Evolutionary conservation across 2,329 filamentous ascomycete genomes (phyloP).

Genomic region (Ramularia collo-cygni): DNA sequence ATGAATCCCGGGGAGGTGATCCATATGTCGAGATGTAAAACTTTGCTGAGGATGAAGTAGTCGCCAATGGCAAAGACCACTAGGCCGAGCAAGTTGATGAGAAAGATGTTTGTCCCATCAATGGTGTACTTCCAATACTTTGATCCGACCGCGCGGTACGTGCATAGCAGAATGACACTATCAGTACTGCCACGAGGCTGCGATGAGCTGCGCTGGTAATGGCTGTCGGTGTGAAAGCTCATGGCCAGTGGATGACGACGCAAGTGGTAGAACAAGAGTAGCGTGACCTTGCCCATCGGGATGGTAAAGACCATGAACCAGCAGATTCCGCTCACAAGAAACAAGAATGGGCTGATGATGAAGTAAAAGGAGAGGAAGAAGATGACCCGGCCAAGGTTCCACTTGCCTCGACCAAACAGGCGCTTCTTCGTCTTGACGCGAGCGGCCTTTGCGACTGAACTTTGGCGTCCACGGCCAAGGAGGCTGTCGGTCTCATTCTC

Average conservation of each 20-base stretch:
- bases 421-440: slow-evolving; percentile 59
- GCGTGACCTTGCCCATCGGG: slow-evolving; percentile 93
- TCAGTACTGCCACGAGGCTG: slow-evolving; percentile 48
- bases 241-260: slow-evolving; percentile 86
- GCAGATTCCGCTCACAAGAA: slow-evolving; percentile 79
- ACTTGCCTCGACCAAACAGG: slow-evolving; percentile 89
- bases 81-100: slow-evolving; percentile 91
- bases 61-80: slow-evolving; percentile 95
- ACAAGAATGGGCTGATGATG: slow-evolving; percentile 75
- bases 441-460: slow-evolving; percentile 20
- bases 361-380: slow-evolving; percentile 97
- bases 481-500: slow-evolving; percentile 84
- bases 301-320: slow-evolving; percentile 98
- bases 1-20: slow-evolving; percentile 79
- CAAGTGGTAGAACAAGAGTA: slow-evolving; percentile 83
- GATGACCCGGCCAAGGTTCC: slow-evolving; percentile 88
- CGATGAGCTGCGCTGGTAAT: slow-evolving; percentile 54
- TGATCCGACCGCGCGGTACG: slow-evolving; percentile 85
- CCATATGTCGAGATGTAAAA: slow-evolving; percentile 62
- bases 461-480: slow-evolving; percentile 51
- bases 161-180: slow-evolving; percentile 80
- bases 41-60: slow-evolving; percentile 68
- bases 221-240: slow-evolving; percentile 82
- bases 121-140: slow-evolving; percentile 99
- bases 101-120: slow-evolving; percentile 96